Evolutionary conservation across 2,329 filamentous ascomycete genomes (phyloP), one percentile per base, ranked within the genome.

Genomic region (Stagonosporopsis cucurbitacearum): DNA sequence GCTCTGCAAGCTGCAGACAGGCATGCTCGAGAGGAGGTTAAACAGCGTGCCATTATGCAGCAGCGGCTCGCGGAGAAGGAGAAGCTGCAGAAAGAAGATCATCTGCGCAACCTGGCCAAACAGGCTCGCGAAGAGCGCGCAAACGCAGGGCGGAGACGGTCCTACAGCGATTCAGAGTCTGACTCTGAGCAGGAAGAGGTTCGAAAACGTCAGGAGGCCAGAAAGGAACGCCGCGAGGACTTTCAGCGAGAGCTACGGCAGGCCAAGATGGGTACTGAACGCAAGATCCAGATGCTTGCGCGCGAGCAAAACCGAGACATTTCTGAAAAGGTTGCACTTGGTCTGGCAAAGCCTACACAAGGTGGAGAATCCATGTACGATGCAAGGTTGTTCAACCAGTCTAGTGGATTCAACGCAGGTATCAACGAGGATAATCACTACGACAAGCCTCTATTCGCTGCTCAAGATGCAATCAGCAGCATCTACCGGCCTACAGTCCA

Each of bases 391-490:
- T 99, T 99, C 79, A 97, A 98, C 78, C 92, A 96, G 78, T 89
- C 88, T 6, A 93, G 90, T 66, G 95, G 95, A 0, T 96, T 99
- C 73, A 89, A 92, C 65, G 85, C 88, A 48, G 95, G 94, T 0
- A 92, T 97, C 83, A 99, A 99, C 75, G 95, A 99, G 76, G 95
- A 99, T 75, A 95, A 99, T 71, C 87, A 88, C 0, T 99, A 98
- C 79, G 95, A 98, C 76, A 98, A 98, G 78, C 95, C 95, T 19
- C 81, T 99, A 7, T 99, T 99, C 74, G 93, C 93, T 0, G 94
- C 95, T 13, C 92, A 97, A 73, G 94, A 98, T 72, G 94, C 92
- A 8, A 92, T 97, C 68, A 95, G 86, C 78, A 94, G 88, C 74
- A 98, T 99, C 64, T 99, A 99, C 77, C 85, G 92, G 30, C 92